Base-by-base conservation (phyloP, 129 eudicot genomes). In the Arctium minus region DNA sequence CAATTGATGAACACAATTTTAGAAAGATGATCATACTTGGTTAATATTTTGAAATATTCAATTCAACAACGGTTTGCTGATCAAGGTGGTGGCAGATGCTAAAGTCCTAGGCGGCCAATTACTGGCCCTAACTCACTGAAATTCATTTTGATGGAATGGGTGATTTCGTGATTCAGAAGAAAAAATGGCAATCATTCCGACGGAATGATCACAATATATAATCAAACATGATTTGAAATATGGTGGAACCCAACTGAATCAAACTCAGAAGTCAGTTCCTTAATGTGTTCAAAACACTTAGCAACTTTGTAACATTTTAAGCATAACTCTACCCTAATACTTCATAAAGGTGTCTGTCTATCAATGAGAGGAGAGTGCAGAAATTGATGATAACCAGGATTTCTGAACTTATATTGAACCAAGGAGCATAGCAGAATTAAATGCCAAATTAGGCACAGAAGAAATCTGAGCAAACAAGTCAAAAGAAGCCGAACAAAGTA, bases 381-480 rank as follows among this genome's bases (percentile, higher is more conserved):
- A 67, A 67, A 67, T 12, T 67, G 71, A 67, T 30, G 13, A 67
- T 29, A 67, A 65, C 3, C 70, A 65, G 70, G 70, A 27, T n/a
- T 67, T 67, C 71, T 67, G 1, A 67, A 67, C 13, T 29, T 67
- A 7, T 2, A 29, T 67, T 2, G 12, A 22, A 67, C 35, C 32
- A 67, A 67, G 12, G 27, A 67, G 35, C 33, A 67, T 22, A 27
- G 71, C 8, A 29, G 35, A 27, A 67, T 9, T 27, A 67, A 67
- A 67, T 22, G 35, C 35, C 33, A 67, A 67, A 27, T 9, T 67
- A 29, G 12, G 13, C 35, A 27, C 71, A 67, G 13, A 67, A 67
- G 35, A 67, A 27, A 67, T 64, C 10, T 18, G 33, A 75, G 80
- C 65, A 79, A 74, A 69, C 73, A 80, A 32, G 65, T 56, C 65